Percentiles rank a stretch among this genome's conserved stretches.
Conservation (phyloP, 2,329 filamentous ascomycete species). For the Cladosporium sp. region DNA sequence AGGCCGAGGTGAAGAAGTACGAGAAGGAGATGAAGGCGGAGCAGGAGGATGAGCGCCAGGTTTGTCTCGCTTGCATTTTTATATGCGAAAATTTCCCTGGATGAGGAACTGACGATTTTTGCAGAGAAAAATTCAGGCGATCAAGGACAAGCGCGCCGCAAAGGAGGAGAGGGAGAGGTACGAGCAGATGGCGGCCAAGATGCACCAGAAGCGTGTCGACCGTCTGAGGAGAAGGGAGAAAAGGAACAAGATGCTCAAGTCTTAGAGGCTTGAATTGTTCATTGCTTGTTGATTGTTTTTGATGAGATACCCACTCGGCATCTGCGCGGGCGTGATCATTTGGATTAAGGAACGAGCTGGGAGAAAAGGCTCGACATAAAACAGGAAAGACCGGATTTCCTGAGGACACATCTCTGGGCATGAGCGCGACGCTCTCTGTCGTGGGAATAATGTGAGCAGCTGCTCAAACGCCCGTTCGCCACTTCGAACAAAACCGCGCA, state of each 20-base stretch:
- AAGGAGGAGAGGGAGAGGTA: constrained; percentile 94
- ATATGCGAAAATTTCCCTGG: not conserved
- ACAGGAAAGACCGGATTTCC: too few relatives aligned
- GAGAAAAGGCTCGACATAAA: too few relatives aligned
- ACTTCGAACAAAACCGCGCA: too few relatives aligned
- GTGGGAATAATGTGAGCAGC: too few relatives aligned
- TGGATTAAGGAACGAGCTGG: too few relatives aligned
- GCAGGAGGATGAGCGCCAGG: constrained; percentile 83
- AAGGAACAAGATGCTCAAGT: constrained; percentile 72
- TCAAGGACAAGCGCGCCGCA: constrained; percentile 78
- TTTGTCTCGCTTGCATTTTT: constrained; percentile 37
- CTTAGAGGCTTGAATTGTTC: too few relatives aligned
- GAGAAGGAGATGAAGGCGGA: constrained; percentile 96
- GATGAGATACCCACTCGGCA: not conserved
- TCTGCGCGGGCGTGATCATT: too few relatives aligned
- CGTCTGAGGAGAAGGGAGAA: constrained; percentile 92
- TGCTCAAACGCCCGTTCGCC: too few relatives aligned
- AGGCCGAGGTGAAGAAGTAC: constrained; percentile 77
- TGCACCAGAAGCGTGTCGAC: constrained; percentile 94
- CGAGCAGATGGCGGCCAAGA: constrained; percentile 91
- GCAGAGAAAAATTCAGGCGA: constrained; percentile 69
- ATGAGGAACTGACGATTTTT: constrained; percentile 16
- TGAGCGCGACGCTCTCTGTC: too few relatives aligned
- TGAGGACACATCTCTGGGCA: too few relatives aligned
- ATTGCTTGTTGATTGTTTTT: not conserved